Conservation (phyloP, 140 eudicot species). For the Oenanthe javanica region DNA sequence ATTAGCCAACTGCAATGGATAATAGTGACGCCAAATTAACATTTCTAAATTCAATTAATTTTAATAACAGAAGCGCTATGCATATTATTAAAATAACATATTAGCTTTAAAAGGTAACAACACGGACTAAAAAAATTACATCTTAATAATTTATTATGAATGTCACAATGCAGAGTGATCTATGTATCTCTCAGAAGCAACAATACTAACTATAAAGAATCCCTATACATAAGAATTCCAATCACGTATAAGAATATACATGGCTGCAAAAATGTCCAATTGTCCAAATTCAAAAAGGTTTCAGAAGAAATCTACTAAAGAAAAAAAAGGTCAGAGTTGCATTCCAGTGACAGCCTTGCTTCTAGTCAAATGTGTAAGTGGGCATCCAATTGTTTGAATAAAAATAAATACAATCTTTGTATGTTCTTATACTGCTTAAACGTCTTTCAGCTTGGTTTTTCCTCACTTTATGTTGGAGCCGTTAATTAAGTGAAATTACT, state of each 20-base stretch:
- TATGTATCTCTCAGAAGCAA: background rate
- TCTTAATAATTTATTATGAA: background rate
- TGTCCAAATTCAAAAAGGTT: background rate
- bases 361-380: background rate
- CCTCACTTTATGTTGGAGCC: no score
- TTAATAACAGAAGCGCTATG: background rate
- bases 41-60: background rate
- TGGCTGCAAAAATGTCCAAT: background rate
- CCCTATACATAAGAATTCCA: background rate
- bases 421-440: background rate
- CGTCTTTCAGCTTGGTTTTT: no score
- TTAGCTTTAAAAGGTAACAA: background rate
- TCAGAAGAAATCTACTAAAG: background rate
- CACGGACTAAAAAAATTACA: background rate
- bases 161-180: background rate
- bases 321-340: background rate
- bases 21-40: background rate
- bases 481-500: no score
- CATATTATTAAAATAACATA: background rate
- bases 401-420: background rate
- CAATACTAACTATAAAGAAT: background rate
- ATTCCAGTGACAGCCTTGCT: background rate
- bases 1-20: slow-evolving; percentile 55
- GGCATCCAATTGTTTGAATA: background rate
- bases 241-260: background rate